Evolutionary conservation across 78 protist genomes (phyloP), one percentile per base, ranked within the genome.

Genomic region (Dictyostelium purpureum): DNA sequence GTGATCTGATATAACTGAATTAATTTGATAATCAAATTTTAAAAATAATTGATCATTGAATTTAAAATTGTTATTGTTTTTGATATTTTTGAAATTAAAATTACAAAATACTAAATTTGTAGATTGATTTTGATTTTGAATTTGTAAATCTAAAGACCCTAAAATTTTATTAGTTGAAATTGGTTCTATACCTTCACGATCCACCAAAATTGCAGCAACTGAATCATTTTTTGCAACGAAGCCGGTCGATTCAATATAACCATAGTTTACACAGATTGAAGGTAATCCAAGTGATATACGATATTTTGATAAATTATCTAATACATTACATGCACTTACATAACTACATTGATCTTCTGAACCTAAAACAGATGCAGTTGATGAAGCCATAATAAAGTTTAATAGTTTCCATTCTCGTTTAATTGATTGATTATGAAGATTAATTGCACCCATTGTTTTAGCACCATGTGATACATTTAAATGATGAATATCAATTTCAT

Each of bases 391-490:
- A 28, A 95, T 37, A 31, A 89, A 88, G 45, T 78, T 21, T 14
- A 42, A 66, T 42, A 76, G 24, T 9, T 79, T 26, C 45, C 52
- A 45, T 12, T 51, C 14, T 11, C 40, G 19, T 35, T 51, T 40
- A 16, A 80, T 12, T 19, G 77, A 71, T 6, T 63, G n/a, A 37
- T 70, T 19, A 75, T 89, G 96, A 5, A 89, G 77, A 43, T 80
- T 40, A 74, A 91, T 35, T 2, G 88, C 94, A n/a, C 96, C 96
- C 4, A 89, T n/a, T 6, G 94, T 51, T 67, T 94, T 94, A 0
- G 96, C 77, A 38, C 49, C 79, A 11, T 56, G 77, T 4, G 71
- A 42, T 26, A 65, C 33, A 4, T 28, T 21, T 19, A 76, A 11
- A 40, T 73, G 28, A 4, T 59, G 6, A 12, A n/a, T 35, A 28